These are phyloP conservation scores for Eucalyptus guilfoylei DNA, from an alignment of 345 rosid genomes.

Conservation along the genomic window DNA sequence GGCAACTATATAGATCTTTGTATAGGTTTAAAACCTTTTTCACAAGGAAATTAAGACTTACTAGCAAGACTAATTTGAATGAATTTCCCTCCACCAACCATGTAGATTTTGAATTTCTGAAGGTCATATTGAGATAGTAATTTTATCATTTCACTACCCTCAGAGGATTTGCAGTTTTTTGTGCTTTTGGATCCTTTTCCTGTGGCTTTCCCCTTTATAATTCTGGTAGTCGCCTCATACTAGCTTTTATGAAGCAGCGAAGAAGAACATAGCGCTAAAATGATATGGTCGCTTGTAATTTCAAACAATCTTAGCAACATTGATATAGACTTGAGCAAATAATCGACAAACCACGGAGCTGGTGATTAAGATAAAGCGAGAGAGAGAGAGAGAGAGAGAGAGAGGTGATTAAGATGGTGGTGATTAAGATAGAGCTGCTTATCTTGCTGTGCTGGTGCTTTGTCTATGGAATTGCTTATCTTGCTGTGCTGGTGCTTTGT, in stretches of 20 bases:
- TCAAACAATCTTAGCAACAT: neutral
- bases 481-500: no score
- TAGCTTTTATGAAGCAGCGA: neutral
- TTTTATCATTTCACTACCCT: neutral
- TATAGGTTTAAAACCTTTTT: neutral
- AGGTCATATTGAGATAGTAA: neutral
- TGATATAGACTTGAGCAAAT: neutral
- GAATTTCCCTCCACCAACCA: neutral
- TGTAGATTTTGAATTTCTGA: neutral
- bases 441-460: neutral
- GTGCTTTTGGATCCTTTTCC: neutral
- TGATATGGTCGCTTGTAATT: neutral
- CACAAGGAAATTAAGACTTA: neutral
- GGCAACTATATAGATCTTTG: neutral
- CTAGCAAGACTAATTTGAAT: neutral
- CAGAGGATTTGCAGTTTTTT: neutral
- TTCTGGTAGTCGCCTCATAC: neutral
- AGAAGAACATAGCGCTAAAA: neutral
- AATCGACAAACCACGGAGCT: neutral
- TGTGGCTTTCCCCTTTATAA: neutral
- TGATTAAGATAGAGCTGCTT: neutral
- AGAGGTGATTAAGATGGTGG: no score
- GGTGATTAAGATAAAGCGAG: neutral
- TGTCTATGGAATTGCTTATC: no score
- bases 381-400: neutral